Percentiles rank a stretch among this genome's conserved stretches.
phyloP scores from a whole-genome alignment of 768 basidiomycete genomes.

The Russula griseocarnosa region DNA sequence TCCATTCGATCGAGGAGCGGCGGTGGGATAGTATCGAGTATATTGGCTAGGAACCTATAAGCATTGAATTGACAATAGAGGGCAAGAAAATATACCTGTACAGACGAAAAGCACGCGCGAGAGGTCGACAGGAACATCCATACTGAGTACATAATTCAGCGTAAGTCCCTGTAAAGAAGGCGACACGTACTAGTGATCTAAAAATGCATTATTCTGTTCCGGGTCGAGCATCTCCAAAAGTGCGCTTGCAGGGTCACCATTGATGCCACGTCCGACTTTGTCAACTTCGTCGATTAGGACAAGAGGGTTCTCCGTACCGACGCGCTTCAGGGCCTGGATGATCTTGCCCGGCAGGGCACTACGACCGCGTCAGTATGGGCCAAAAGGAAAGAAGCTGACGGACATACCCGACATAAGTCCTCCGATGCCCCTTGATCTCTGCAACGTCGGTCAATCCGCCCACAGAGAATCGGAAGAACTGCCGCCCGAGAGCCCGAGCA shows the following conservation, averaged over 20 bases:
- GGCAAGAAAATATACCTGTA: conserved; percentile 49
- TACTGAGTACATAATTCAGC: conserved; percentile 44
- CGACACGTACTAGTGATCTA: conserved; percentile 83
- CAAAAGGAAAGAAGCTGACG: not conserved
- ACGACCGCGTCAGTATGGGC: conserved; percentile 7
- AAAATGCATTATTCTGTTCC: conserved; percentile 90
- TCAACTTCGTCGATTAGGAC: conserved; percentile 95
- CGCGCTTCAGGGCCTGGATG: conserved; percentile 88
- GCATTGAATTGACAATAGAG: not conserved
- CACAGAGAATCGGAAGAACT: conserved; percentile 96
- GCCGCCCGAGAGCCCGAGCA: conserved; percentile 80
- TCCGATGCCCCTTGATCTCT: conserved; percentile 96
- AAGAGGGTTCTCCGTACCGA: conserved; percentile 90
- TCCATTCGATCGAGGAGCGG: conserved; percentile 96
- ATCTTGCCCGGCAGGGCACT: conserved; percentile 93
- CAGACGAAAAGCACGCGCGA: conserved; percentile 97
- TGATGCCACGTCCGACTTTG: conserved; percentile 88
- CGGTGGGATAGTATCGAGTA: conserved; percentile 89
- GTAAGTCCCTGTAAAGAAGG: not conserved
- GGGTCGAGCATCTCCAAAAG: conserved; percentile 91
- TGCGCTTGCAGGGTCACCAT: conserved; percentile 90
- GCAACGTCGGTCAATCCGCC: conserved; percentile 97
- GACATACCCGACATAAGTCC: conserved; percentile 90
- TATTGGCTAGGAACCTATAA: conserved; percentile 55
- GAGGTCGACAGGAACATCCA: conserved; percentile 95